Base-by-base conservation (phyloP, 768 basidiomycete genomes). In the Mrakia frigida region DNA sequence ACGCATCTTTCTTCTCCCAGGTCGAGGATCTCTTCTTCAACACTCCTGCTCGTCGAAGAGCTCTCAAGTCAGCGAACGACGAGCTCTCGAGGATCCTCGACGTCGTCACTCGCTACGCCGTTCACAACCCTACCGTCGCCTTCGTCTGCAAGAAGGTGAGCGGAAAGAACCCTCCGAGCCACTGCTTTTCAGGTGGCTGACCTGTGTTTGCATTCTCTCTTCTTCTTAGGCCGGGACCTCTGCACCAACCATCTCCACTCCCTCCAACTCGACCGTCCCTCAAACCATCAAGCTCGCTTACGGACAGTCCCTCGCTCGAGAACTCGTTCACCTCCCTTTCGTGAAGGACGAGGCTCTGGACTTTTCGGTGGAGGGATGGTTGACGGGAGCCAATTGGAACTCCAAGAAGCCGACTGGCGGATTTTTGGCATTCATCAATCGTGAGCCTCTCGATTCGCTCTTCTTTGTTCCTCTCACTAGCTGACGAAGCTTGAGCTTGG, bases 11-110 rank as follows among this genome's bases (percentile, higher is more conserved):
- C 16, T 41, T 25, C 18, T n/a, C 53, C 1, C 79, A 98, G 95
- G 94, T 94, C 35, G 94, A 98, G 83, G 92, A 98, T 81, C 85
- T 99, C 39, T 99, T 99, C 82, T 95, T 92, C 83, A 97, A 96
- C 79, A 92, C 90, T 0, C 93, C 94, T 0, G 89, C 91, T 2
- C 90, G 97, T 65, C 87, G 95, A 33, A 89, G 92, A 4, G 91
- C 94, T 0, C 86, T 98, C 74, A 89, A 91, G 50, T 90, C 89
- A 75, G 84, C 90, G 5, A 91, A 93, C 2, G 96, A 98, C 79
- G 97, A 99, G 81, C 98, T 96, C 82, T 87, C 89, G 6, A 88
- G 92, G 46, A 94, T 98, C 60, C 86, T 98, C 2, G 93, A 96
- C 78, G 92, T 98, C 14, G 86, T 98, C 37, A 92, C 92, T 3